A percentile compares a stretch with the other conserved stretches of the same genome.
These are phyloP conservation scores for Coemansia sp. DNA, from an alignment of 192 early-diverging fungal genomes.

Conservation along the genomic window DNA sequence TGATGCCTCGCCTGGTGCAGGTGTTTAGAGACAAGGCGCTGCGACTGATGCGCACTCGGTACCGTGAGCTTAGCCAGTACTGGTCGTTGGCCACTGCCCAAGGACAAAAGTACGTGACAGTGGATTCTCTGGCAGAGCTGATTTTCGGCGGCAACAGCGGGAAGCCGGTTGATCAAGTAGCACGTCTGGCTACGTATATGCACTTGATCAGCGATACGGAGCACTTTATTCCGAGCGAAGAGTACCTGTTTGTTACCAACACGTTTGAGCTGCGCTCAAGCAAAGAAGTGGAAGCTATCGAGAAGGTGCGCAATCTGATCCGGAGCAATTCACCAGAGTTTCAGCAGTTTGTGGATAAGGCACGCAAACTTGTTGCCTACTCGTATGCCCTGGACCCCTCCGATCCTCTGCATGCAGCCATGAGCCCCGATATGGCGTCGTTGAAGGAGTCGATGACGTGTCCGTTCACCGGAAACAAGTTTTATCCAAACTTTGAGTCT, in stretches of 20 bases:
- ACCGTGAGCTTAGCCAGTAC: constrained; percentile 32
- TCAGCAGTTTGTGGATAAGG: constrained; percentile 55
- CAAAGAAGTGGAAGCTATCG: constrained; percentile 44
- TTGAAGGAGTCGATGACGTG: constrained; percentile 18
- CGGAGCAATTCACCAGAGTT: constrained; percentile 49
- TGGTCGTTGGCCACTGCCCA: constrained; percentile 22
- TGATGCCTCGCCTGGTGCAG: constrained; percentile 19
- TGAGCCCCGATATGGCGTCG: constrained; percentile 18
- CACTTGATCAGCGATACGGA: constrained; percentile 56
- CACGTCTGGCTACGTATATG: constrained; percentile 59
- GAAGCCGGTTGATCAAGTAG: constrained; percentile 11
- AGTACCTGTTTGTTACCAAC: constrained; percentile 50
- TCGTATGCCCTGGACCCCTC: constrained; percentile 16
- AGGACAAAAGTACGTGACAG: constrained; percentile 27
- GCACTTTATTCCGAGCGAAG: constrained; percentile 54
- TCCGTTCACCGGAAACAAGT: constrained; percentile 17
- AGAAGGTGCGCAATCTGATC: constrained; percentile 53
- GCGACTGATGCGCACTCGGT: constrained; percentile 33
- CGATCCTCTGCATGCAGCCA: constrained; percentile 17
- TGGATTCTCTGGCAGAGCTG: constrained; percentile 35
- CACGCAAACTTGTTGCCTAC: constrained; percentile 33
- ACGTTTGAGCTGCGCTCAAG: constrained; percentile 54
- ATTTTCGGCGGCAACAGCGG: constrained; percentile 20
- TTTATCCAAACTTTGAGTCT: constrained; percentile 4
- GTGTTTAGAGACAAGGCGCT: constrained; percentile 22